These are phyloP conservation scores for Paecilomyces niveus DNA, from an alignment of 2,329 filamentous ascomycete genomes.

Conservation along the genomic window DNA sequence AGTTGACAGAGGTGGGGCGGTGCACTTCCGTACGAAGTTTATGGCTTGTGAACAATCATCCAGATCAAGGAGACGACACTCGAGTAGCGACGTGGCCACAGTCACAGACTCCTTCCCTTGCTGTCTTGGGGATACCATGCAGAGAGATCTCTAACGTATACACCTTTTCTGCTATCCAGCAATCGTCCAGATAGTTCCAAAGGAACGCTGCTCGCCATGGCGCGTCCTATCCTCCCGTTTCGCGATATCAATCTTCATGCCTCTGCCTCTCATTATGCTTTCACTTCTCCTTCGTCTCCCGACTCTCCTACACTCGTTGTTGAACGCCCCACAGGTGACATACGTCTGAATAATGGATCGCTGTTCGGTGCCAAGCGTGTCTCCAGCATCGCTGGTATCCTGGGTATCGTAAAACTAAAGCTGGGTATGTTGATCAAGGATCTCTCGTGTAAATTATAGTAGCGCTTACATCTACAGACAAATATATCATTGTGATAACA, in stretches of 20 bases:
- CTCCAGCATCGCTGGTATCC: constrained; percentile 87
- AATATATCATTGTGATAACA: constrained; percentile 94
- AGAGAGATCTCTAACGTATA: not conserved
- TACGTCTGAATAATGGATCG: constrained; percentile 75
- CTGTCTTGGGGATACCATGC: not conserved
- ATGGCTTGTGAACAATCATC: not conserved
- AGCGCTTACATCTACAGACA: constrained; percentile 50
- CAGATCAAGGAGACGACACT: not conserved
- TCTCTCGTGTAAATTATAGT: constrained; percentile 4
- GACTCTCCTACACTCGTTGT: constrained; percentile 81
- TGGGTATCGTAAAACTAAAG: constrained; percentile 88
- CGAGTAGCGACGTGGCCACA: not conserved
- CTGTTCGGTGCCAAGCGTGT: constrained; percentile 73
- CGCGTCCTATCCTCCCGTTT: constrained; percentile 57
- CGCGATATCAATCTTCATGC: constrained; percentile 96
- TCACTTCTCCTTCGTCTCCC: constrained; percentile 90
- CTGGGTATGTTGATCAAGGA: constrained; percentile 56
- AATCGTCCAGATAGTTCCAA: not conserved
- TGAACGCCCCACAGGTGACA: constrained; percentile 85
- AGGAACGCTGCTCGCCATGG: constrained; percentile 22
- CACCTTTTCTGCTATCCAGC: not conserved
- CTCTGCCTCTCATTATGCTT: constrained; percentile 86
- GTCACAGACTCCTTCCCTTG: not conserved
- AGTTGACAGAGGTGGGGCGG: constrained; percentile 5
- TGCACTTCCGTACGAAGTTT: constrained; percentile 1